Conservation (phyloP, 345 rosid genomes). For the Nephelium lappaceum region DNA sequence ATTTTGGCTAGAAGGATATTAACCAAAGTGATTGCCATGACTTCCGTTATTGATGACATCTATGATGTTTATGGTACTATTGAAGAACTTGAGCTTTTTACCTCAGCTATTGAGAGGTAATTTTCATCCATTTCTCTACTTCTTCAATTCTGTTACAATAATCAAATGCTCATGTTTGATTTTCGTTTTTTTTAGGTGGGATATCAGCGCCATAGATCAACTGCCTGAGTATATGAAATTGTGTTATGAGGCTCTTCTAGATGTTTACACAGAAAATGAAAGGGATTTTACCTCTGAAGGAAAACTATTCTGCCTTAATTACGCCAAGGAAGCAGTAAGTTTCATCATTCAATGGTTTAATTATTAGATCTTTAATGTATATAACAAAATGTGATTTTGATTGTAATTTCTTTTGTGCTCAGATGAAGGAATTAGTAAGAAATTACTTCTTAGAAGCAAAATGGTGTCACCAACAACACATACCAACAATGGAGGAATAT, state of each 20-base stretch:
- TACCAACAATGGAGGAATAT: slow-evolving; percentile 38
- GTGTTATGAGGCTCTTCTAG: slow-evolving; percentile 29
- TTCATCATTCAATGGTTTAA: not conserved
- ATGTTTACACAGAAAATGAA: slow-evolving; percentile 34
- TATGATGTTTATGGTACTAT: slow-evolving; percentile 35
- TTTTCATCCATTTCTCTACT: too few relatives aligned
- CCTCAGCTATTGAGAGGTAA: slow-evolving; percentile 30
- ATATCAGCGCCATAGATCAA: not conserved
- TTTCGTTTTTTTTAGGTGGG: not conserved
- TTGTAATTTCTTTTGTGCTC: not conserved
- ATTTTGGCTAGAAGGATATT: slow-evolving; percentile 14
- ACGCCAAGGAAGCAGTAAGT: slow-evolving; percentile 36
- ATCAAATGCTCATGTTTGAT: too few relatives aligned
- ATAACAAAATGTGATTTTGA: too few relatives aligned
- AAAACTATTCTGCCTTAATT: slow-evolving; percentile 18
- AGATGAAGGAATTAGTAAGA: slow-evolving; percentile 30
- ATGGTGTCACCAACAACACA: slow-evolving; percentile 26
- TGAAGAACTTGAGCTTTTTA: slow-evolving; percentile 34
- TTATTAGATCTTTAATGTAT: too few relatives aligned
- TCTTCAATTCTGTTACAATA: too few relatives aligned
- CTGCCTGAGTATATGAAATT: slow-evolving; percentile 23
- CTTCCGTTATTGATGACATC: slow-evolving; percentile 20
- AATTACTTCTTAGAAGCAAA: slow-evolving; percentile 32
- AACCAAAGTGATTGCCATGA: slow-evolving; percentile 25
- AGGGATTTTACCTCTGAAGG: slow-evolving; percentile 22